phyloP scores from a whole-genome alignment of 1,284 basidiomycete genomes.

The Irpex sp. region DNA sequence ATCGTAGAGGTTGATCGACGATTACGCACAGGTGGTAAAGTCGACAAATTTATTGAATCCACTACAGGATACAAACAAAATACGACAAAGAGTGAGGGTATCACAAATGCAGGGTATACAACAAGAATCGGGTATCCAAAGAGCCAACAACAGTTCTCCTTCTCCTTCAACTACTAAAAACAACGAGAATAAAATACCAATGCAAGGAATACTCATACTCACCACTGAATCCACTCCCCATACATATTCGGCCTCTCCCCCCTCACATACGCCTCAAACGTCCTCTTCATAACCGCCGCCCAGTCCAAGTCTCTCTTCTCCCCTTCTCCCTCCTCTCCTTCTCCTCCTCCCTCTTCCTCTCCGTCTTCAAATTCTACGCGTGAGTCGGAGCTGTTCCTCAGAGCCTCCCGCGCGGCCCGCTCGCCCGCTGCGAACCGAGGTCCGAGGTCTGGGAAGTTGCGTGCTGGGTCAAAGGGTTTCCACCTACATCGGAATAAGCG shows the following conservation, averaged over 20 bases:
- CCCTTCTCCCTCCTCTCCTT: conserved; percentile 27
- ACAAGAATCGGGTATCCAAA: too few species aligned
- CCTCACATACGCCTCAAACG: conserved; percentile 85
- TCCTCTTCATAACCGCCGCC: conserved; percentile 88
- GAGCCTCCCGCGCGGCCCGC: conserved; percentile 11
- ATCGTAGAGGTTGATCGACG: too few species aligned
- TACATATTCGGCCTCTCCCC: conserved; percentile 91
- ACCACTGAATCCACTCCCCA: conserved; percentile 81
- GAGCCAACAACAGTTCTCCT: too few species aligned
- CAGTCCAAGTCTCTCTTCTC: conserved; percentile 76
- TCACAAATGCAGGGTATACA: too few species aligned
- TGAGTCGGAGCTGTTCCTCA: conserved; percentile 7
- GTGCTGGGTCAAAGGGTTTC: conserved; percentile 85
- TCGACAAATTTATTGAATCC: too few species aligned
- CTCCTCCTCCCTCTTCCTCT: conserved; percentile 20
- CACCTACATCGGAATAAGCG: conserved; percentile 58
- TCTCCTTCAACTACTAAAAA: too few species aligned
- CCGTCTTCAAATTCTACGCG: conserved; percentile 31
- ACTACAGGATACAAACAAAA: too few species aligned
- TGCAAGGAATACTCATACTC: not conserved
- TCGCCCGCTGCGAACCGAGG: conserved; percentile 75
- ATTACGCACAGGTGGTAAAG: too few species aligned
- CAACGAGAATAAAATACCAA: too few species aligned
- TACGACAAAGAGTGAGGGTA: too few species aligned
- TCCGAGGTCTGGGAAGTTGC: conserved; percentile 92